These are phyloP conservation scores for Heliamphora exappendiculata DNA, from an alignment of 148 eudicot species.

Conservation along the genomic window DNA sequence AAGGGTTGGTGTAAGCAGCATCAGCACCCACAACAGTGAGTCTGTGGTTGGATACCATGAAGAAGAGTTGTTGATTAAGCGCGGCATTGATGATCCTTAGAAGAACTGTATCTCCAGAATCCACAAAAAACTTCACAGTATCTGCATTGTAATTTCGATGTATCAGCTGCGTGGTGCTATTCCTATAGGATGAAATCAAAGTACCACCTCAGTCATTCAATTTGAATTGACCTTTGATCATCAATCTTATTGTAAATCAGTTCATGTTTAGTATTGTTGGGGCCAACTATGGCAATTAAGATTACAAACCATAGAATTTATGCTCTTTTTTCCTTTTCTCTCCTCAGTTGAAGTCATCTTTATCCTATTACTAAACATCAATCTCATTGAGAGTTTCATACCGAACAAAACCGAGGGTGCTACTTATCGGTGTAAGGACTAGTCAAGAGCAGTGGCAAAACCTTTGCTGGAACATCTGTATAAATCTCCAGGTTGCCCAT, in stretches of 20 bases:
- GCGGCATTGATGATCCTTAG: slow-evolving; percentile 89
- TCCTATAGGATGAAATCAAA: neutral
- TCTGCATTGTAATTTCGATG: slow-evolving; percentile 30
- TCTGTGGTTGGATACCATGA: slow-evolving; percentile 69
- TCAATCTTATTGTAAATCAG: too few species aligned
- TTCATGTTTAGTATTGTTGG: too few species aligned
- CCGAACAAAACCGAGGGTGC: neutral
- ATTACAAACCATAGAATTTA: too few species aligned
- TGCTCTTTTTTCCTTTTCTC: too few species aligned
- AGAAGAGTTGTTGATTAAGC: slow-evolving; percentile 88
- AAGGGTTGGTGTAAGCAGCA: slow-evolving; percentile 64
- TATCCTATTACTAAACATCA: too few species aligned
- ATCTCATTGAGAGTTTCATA: neutral
- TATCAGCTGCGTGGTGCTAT: neutral
- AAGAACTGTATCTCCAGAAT: slow-evolving; percentile 56
- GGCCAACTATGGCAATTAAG: too few species aligned
- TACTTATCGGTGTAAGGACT: neutral
- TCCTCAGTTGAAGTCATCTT: too few species aligned
- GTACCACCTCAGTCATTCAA: neutral
- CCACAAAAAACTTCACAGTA: slow-evolving; percentile 38
- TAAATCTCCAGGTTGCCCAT: slow-evolving; percentile 88
- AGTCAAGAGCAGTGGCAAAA: slow-evolving; percentile 13
- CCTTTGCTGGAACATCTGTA: slow-evolving; percentile 73
- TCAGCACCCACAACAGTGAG: slow-evolving; percentile 78
- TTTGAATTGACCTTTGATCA: too few species aligned